Percentiles rank a stretch among this genome's conserved stretches.
Evolutionary conservation across 192 early-diverging fungal genomes (phyloP).

Genomic region (Gaertneriomyces semiglobifer): DNA sequence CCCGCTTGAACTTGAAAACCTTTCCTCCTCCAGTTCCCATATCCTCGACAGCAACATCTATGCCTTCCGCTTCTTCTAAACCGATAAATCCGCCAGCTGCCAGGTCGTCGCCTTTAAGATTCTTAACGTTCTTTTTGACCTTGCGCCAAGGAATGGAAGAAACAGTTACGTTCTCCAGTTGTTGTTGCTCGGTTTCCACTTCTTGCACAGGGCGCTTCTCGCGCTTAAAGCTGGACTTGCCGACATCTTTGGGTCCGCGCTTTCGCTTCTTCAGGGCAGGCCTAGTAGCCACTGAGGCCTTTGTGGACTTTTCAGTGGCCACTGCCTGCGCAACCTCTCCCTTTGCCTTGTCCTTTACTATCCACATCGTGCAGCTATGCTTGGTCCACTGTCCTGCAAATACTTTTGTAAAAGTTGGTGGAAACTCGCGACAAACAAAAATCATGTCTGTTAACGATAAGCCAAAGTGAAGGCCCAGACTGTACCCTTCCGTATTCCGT

Average conservation of each 20-base stretch:
- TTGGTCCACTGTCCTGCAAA: no score
- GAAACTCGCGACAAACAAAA: no score
- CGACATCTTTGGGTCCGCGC: background rate
- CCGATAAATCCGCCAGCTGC: conserved; percentile 73
- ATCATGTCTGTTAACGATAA: no score
- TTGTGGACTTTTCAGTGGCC: background rate
- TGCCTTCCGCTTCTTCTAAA: conserved; percentile 82
- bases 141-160: conserved; percentile 16
- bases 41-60: conserved; percentile 69
- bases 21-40: conserved; percentile 59
- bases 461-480: no score
- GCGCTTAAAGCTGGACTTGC: background rate
- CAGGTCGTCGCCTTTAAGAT: conserved; percentile 47
- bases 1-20: conserved; percentile 71
- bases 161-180: background rate
- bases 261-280: background rate
- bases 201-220: background rate
- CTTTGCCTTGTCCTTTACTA: background rate
- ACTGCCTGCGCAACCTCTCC: background rate
- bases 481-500: no score
- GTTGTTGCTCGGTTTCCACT: background rate
- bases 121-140: background rate
- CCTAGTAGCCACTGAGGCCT: background rate
- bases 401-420: no score
- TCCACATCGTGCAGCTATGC: conserved; percentile 1